A percentile compares a stretch with the other conserved stretches of the same genome.
Evolutionary conservation across 2,329 filamentous ascomycete genomes (phyloP).

Genomic region (Sporothrix globosa): DNA sequence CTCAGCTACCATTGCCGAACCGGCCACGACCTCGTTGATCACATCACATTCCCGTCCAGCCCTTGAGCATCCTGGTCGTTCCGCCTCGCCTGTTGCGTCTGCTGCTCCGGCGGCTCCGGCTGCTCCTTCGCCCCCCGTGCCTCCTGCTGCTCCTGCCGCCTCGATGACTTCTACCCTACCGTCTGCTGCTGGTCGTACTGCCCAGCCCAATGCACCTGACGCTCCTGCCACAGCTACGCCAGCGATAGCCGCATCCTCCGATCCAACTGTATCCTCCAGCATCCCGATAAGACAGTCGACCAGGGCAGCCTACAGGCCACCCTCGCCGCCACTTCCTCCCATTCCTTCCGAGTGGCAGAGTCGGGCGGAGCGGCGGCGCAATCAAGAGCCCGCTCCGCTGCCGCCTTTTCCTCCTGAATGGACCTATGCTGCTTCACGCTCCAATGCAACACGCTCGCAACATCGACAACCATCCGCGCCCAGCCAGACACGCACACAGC

Average conservation of each 20-base stretch:
- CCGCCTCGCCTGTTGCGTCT: not conserved
- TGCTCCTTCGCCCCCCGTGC: not conserved
- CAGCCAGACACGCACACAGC: not conserved
- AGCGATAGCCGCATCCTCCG: not conserved
- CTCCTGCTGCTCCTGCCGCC: not conserved
- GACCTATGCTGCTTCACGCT: not conserved
- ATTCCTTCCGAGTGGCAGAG: conserved; percentile 10
- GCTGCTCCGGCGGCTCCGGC: not conserved
- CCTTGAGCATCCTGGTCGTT: not conserved
- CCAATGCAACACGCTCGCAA: not conserved
- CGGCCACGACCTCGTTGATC: not conserved
- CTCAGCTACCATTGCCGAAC: not conserved
- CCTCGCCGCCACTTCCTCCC: conserved; percentile 5
- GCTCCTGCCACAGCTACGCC: too few species aligned
- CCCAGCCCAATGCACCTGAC: not conserved
- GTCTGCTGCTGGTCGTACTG: not conserved
- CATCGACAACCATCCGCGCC: not conserved
- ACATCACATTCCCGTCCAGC: not conserved
- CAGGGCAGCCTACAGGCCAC: not conserved
- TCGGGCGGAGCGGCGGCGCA: not conserved
- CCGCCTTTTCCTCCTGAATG: not conserved
- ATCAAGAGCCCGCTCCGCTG: not conserved
- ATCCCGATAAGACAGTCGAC: not conserved
- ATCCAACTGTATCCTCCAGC: not conserved
- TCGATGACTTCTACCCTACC: not conserved